These are phyloP conservation scores for Naegleria gruberi DNA, from an alignment of 208 protist genomes.

Conservation along the genomic window DNA sequence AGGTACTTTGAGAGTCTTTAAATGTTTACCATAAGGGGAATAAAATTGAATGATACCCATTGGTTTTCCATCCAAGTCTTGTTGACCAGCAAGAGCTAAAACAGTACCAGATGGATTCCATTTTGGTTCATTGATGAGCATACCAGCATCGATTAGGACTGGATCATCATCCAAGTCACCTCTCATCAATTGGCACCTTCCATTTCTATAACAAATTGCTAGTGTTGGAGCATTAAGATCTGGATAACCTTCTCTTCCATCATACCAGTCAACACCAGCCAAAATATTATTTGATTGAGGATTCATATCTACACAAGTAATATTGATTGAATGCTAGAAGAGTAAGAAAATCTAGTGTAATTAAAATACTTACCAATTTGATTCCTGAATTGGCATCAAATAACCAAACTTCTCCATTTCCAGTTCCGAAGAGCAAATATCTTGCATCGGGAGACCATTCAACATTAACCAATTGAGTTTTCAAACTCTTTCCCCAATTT, in stretches of 20 bases:
- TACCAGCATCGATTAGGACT: slow-evolving; percentile 75
- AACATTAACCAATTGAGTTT: slow-evolving; percentile 65
- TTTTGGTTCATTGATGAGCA: slow-evolving; percentile 55
- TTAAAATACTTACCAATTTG: neutral
- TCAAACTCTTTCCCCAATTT: slow-evolving; percentile 84
- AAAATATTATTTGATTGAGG: slow-evolving; percentile 39
- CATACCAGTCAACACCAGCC: slow-evolving; percentile 63
- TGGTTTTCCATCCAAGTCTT: slow-evolving; percentile 29
- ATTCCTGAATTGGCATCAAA: slow-evolving; percentile 64
- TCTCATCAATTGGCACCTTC: slow-evolving; percentile 80
- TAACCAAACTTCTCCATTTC: slow-evolving; percentile 67
- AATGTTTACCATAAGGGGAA: slow-evolving; percentile 69
- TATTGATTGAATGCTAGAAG: slow-evolving; percentile 54
- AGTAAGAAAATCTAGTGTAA: no score
- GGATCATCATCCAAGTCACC: slow-evolving; percentile 68
- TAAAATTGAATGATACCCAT: slow-evolving; percentile 84
- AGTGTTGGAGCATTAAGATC: slow-evolving; percentile 65
- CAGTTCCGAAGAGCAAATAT: slow-evolving; percentile 78
- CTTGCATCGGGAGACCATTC: slow-evolving; percentile 87
- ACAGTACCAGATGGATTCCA: slow-evolving; percentile 87
- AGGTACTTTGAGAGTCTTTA: slow-evolving; percentile 76
- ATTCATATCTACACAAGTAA: slow-evolving; percentile 52
- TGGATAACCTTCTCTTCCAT: slow-evolving; percentile 63
- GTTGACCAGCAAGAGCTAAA: slow-evolving; percentile 70
- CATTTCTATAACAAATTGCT: slow-evolving; percentile 71